Conservation (phyloP, 1,139 yeast species). For the Sugiyamaella neomexicana region DNA sequence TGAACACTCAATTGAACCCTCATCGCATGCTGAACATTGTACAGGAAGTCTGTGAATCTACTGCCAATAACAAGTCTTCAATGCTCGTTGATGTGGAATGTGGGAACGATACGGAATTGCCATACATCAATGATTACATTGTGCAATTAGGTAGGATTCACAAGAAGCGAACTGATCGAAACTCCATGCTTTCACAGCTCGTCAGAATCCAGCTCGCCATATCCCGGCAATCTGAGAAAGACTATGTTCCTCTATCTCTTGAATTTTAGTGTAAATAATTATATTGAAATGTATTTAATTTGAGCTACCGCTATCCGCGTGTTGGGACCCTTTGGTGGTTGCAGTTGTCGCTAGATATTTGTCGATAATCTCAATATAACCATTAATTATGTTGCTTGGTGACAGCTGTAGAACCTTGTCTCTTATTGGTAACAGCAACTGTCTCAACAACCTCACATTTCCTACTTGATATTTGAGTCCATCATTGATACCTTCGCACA, state of each 20-base stretch:
- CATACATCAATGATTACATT: constrained; percentile 75
- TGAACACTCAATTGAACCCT: constrained; percentile 43
- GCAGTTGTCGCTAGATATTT: not conserved
- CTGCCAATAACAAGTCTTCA: constrained; percentile 69
- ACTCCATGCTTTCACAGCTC: constrained; percentile 50
- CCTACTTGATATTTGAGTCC: constrained; percentile 18
- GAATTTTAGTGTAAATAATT: not conserved
- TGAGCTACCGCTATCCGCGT: not conserved
- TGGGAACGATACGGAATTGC: constrained; percentile 68
- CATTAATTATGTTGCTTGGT: constrained; percentile 7
- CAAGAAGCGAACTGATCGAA: constrained; percentile 48
- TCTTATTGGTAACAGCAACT: constrained; percentile 8
- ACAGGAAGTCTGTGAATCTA: constrained; percentile 47
- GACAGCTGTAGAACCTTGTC: constrained; percentile 5
- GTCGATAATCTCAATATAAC: constrained; percentile 15
- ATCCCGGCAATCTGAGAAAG: constrained; percentile 19
- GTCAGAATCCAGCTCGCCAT: constrained; percentile 37
- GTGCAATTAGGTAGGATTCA: constrained; percentile 51
- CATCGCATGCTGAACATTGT: constrained; percentile 52
- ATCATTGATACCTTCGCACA: constrained; percentile 21
- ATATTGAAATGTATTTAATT: not conserved
- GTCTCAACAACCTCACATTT: constrained; percentile 10
- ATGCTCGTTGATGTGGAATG: constrained; percentile 78
- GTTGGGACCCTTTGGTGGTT: too few species aligned
- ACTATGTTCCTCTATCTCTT: constrained; percentile 21